Evolutionary conservation across 257 asterid genomes (phyloP).

Genomic region (Nicotiana undulata): DNA sequence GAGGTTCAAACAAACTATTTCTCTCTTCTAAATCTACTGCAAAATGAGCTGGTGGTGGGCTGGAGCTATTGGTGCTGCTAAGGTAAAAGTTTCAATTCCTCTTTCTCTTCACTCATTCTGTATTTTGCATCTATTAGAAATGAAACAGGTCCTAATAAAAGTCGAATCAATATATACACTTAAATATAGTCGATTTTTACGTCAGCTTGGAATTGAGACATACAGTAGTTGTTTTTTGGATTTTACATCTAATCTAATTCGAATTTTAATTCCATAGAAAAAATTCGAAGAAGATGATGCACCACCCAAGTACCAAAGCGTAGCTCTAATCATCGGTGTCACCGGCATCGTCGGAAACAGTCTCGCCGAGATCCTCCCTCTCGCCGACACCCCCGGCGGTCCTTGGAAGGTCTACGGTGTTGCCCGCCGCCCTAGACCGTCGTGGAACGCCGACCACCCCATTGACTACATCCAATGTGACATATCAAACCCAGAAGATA

Average conservation of each 20-base stretch:
- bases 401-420: slow-evolving; percentile 96
- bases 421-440: slow-evolving; percentile 79
- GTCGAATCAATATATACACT: neutral
- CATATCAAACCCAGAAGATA: slow-evolving; percentile 42
- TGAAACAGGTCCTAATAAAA: neutral
- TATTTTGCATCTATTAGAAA: neutral
- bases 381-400: slow-evolving; percentile 92
- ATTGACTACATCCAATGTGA: slow-evolving; percentile 71
- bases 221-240: neutral
- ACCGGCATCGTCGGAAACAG: slow-evolving; percentile 94
- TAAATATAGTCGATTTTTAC: neutral
- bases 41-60: slow-evolving; percentile 95
- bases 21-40: neutral
- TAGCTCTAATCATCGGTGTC: slow-evolving; percentile 80
- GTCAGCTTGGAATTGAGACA: neutral
- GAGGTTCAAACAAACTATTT: neutral
- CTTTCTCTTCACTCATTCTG: neutral
- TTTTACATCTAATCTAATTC: neutral
- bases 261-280: slow-evolving; percentile 34
- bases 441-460: slow-evolving; percentile 81
- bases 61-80: slow-evolving; percentile 89
- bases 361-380: slow-evolving; percentile 92
- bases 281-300: slow-evolving; percentile 53
- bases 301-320: slow-evolving; percentile 58
- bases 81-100: slow-evolving; percentile 23